Conservation (phyloP, 257 asterid genomes). For the Voacanga thouarsii region DNA sequence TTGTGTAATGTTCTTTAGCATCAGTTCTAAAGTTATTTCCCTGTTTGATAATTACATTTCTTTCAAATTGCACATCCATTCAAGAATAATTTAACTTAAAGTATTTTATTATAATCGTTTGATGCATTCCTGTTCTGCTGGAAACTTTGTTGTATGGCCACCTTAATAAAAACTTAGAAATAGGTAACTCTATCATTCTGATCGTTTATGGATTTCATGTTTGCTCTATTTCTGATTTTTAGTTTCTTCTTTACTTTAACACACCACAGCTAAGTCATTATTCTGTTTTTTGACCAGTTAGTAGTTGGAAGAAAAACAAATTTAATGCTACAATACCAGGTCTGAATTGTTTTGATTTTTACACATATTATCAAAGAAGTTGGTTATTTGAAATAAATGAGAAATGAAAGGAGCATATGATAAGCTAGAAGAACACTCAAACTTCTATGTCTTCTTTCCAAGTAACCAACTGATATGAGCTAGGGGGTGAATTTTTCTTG, state of each 20-base stretch:
- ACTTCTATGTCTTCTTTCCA: neutral
- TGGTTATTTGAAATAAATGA: neutral
- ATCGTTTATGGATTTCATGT: neutral
- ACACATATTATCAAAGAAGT: neutral
- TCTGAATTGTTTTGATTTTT: neutral
- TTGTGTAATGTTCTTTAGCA: neutral
- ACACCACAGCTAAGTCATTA: neutral
- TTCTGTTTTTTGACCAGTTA: slow-evolving; percentile 4
- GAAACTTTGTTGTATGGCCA: neutral
- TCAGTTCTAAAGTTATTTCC: neutral
- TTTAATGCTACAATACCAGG: neutral
- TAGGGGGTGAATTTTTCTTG: too few relatives aligned
- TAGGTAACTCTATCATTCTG: neutral
- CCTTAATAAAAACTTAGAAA: neutral
- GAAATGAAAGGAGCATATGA: neutral
- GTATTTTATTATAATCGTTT: neutral
- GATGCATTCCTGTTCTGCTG: neutral
- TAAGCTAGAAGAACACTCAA: neutral
- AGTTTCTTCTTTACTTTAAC: neutral
- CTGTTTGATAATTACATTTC: neutral
- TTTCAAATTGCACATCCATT: neutral
- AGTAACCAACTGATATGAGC: neutral
- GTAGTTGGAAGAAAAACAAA: neutral
- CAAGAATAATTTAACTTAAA: neutral
- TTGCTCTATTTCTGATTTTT: neutral